A percentile compares a stretch with the other conserved stretches of the same genome.
Conservation (phyloP, 192 early-diverging fungal species). For the Entomortierella chlamydospora region DNA sequence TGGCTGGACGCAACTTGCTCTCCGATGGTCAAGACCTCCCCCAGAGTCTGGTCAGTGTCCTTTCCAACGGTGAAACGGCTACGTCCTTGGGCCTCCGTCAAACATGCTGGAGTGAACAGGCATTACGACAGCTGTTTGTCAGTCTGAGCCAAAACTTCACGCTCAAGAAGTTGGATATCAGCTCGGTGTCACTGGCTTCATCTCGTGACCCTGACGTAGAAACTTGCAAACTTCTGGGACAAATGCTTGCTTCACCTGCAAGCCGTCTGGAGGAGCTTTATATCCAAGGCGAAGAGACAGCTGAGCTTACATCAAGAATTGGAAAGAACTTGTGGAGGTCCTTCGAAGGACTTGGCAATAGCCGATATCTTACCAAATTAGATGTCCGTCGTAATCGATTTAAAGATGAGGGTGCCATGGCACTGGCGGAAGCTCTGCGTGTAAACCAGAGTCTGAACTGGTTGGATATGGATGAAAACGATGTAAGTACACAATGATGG, state of each 20-base stretch:
- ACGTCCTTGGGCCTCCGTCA: slow-evolving; percentile 53
- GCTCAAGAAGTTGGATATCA: slow-evolving; percentile 55
- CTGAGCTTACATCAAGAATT: slow-evolving; percentile 32
- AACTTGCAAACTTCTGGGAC: slow-evolving; percentile 52
- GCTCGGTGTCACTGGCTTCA: slow-evolving; percentile 46
- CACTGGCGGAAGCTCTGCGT: slow-evolving; percentile 52
- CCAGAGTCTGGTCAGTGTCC: slow-evolving; percentile 51
- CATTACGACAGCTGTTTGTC: slow-evolving; percentile 59
- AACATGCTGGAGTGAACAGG: slow-evolving; percentile 61
- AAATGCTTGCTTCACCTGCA: slow-evolving; percentile 46
- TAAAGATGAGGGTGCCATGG: slow-evolving; percentile 56
- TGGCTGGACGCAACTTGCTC: slow-evolving; percentile 54
- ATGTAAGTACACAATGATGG: slow-evolving; percentile 24
- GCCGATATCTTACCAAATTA: slow-evolving; percentile 44
- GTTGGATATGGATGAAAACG: slow-evolving; percentile 60
- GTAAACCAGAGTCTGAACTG: slow-evolving; percentile 38
- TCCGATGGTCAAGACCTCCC: slow-evolving; percentile 52
- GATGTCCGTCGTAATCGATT: slow-evolving; percentile 51
- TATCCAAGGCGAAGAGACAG: slow-evolving; percentile 41
- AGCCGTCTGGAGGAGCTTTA: slow-evolving; percentile 52
- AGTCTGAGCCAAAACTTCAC: slow-evolving; percentile 55
- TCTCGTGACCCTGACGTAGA: slow-evolving; percentile 49
- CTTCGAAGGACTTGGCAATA: slow-evolving; percentile 39
- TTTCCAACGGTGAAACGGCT: slow-evolving; percentile 54
- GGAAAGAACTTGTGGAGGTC: slow-evolving; percentile 50